phyloP scores from a whole-genome alignment of 2,329 filamentous ascomycete genomes.

The Xylariaceae sp. region DNA sequence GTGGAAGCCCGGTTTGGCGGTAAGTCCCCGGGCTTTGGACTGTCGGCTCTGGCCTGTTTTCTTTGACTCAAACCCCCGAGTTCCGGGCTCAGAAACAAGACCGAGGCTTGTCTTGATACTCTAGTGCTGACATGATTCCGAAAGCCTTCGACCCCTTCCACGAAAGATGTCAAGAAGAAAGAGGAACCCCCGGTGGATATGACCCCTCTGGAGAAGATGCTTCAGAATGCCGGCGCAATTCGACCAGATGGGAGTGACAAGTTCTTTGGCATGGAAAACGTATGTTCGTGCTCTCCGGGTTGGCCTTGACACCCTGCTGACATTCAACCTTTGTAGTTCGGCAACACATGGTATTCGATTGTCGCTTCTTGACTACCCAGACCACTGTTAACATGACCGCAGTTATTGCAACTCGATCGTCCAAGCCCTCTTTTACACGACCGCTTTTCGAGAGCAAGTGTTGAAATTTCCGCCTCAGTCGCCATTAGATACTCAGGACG shows the following conservation, averaged over 20 bases:
- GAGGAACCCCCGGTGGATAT: constrained; percentile 54
- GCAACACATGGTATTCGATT: constrained; percentile 79
- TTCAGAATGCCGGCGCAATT: constrained; percentile 74
- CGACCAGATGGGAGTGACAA: constrained; percentile 90
- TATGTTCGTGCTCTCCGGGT: constrained; percentile 39
- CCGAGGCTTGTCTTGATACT: not conserved
- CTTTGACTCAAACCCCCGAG: not conserved
- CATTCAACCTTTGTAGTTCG: constrained; percentile 59
- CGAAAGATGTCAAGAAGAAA: constrained; percentile 50
- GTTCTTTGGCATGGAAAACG: constrained; percentile 97
- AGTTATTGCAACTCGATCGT: constrained; percentile 99
- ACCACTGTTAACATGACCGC: constrained; percentile 25
- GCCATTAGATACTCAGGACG: constrained; percentile 64
- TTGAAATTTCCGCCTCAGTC: constrained; percentile 79
- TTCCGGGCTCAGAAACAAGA: not conserved
- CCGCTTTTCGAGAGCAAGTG: constrained; percentile 87
- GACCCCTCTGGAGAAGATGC: constrained; percentile 65
- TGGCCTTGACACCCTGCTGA: constrained; percentile 33
- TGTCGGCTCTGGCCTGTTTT: constrained; percentile 5
- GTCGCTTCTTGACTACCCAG: constrained; percentile 20
- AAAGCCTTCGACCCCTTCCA: constrained; percentile 40
- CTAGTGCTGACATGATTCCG: constrained; percentile 26
- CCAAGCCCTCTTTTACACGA: constrained; percentile 93
- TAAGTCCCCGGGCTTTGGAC: constrained; percentile 36
- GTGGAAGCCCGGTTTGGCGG: constrained; percentile 50